phyloP scores from a whole-genome alignment of 2,329 filamentous ascomycete genomes.

The Claviceps capensis region DNA sequence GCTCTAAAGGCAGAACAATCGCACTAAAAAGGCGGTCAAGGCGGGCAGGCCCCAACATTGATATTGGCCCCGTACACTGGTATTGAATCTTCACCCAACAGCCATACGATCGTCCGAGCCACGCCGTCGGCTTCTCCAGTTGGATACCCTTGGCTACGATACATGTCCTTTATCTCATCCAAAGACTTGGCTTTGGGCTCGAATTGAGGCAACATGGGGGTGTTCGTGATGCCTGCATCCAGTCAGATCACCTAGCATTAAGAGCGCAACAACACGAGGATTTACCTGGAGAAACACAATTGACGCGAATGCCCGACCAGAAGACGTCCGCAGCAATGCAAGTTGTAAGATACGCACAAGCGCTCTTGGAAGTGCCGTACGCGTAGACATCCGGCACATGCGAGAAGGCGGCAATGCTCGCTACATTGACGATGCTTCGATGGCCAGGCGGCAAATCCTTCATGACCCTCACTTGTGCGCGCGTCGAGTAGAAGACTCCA shows the following conservation, averaged over 20 bases:
- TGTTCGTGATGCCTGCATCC: not conserved
- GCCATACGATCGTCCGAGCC: slow-evolving; percentile 1
- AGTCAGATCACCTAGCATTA: not conserved
- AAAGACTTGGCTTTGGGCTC: not conserved
- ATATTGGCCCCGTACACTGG: slow-evolving; percentile 2
- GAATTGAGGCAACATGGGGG: not conserved
- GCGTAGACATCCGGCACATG: slow-evolving; percentile 3
- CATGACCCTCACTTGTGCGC: slow-evolving; percentile 1
- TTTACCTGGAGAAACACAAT: slow-evolving; percentile 1
- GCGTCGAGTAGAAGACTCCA: slow-evolving; percentile 1
- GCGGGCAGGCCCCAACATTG: not conserved
- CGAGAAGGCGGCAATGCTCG: slow-evolving; percentile 1
- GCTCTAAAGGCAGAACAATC: too few species aligned
- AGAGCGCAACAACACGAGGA: not conserved
- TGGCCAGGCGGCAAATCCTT: not conserved
- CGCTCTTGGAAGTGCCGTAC: slow-evolving; percentile 1
- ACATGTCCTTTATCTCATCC: not conserved
- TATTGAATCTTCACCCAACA: not conserved
- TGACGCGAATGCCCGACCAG: not conserved
- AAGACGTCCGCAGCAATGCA: slow-evolving; percentile 2
- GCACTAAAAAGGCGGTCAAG: not conserved
- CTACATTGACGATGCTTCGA: slow-evolving; percentile 3
- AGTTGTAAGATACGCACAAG: slow-evolving; percentile 1
- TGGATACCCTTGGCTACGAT: not conserved
- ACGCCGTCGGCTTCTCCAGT: not conserved